Conservation (phyloP, 2,329 filamentous ascomycete genomes). For the Parastagonospora nodorum region DNA sequence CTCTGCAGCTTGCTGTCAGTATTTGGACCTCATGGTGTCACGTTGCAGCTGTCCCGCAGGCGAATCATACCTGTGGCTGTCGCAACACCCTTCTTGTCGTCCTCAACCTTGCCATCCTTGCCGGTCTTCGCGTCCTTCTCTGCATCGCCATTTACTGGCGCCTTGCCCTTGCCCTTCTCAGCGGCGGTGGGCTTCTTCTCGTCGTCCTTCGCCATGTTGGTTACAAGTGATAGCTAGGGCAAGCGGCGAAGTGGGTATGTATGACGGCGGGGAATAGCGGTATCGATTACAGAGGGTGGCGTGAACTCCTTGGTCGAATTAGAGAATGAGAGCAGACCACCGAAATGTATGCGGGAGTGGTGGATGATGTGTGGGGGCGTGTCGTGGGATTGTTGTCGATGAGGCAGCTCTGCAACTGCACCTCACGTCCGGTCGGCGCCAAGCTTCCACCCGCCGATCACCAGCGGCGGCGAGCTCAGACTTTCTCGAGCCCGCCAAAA, state of each 20-base stretch:
- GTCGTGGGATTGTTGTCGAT: conserved; percentile 31
- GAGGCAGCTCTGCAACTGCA: conserved; percentile 35
- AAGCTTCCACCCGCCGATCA: conserved; percentile 27
- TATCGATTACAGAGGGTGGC: conserved; percentile 9
- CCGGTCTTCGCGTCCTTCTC: conserved; percentile 63
- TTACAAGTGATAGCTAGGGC: conserved; percentile 40
- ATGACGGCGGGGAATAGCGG: conserved; percentile 15
- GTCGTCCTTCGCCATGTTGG: conserved; percentile 88
- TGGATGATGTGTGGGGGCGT: conserved; percentile 17
- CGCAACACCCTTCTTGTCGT: conserved; percentile 75
- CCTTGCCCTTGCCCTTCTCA: conserved; percentile 98
- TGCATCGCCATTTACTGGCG: conserved; percentile 66
- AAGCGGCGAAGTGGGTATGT: conserved; percentile 38
- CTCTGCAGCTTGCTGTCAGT: conserved; percentile 61
- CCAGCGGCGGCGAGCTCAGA: conserved; percentile 18
- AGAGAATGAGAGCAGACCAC: conserved; percentile 11
- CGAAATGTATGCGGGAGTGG: conserved; percentile 6
- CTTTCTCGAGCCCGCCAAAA: conserved; percentile 35
- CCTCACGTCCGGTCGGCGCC: conserved; percentile 23
- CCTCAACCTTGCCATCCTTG: conserved; percentile 68
- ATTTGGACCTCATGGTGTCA: conserved; percentile 12
- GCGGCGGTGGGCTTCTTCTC: conserved; percentile 79
- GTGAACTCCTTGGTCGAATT: conserved; percentile 1
- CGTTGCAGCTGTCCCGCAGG: conserved; percentile 13
- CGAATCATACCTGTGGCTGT: conserved; percentile 58